These are phyloP conservation scores for Phytophthora cryptogea DNA, from an alignment of 352 stramenopile genomes.

Conservation along the genomic window DNA sequence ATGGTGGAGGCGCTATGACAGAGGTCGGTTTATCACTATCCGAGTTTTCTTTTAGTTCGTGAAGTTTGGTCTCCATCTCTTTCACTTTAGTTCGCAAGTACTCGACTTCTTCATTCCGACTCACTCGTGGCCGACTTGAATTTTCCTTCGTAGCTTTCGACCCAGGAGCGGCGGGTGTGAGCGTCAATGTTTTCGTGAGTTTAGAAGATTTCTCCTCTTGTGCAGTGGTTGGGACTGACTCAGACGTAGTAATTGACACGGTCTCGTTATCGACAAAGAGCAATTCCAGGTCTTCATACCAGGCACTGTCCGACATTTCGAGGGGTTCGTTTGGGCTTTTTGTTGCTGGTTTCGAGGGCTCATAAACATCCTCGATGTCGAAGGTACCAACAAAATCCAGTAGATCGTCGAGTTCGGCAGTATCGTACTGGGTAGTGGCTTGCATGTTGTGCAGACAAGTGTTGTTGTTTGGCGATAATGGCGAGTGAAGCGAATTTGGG, in stretches of 20 bases:
- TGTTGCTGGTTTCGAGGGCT: not conserved
- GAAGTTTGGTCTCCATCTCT: constrained; percentile 33
- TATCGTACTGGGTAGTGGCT: constrained; percentile 8
- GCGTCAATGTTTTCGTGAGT: not conserved
- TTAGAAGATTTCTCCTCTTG: not conserved
- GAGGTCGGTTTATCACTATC: not conserved
- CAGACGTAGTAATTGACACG: not conserved
- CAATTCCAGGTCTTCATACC: constrained; percentile 9
- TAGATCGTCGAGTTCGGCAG: constrained; percentile 17
- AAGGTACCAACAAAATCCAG: constrained; percentile 14
- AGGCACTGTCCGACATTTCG: constrained; percentile 6
- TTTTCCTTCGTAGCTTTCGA: constrained; percentile 1
- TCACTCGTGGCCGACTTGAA: constrained; percentile 9
- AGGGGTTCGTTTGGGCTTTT: not conserved
- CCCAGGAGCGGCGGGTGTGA: not conserved
- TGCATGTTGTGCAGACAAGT: constrained; percentile 4
- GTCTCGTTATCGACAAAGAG: constrained; percentile 8
- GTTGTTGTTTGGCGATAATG: not conserved
- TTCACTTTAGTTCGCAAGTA: constrained; percentile 36
- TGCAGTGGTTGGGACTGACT: not conserved
- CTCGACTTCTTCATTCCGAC: constrained; percentile 26
- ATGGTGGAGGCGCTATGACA: not conserved
- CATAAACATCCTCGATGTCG: not conserved
- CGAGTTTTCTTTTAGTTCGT: constrained; percentile 19
- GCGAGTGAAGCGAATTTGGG: not conserved